Percentiles rank a stretch among this genome's conserved stretches.
Conservation (phyloP, 169 alveolate genomes). For the Babesia divergens region DNA sequence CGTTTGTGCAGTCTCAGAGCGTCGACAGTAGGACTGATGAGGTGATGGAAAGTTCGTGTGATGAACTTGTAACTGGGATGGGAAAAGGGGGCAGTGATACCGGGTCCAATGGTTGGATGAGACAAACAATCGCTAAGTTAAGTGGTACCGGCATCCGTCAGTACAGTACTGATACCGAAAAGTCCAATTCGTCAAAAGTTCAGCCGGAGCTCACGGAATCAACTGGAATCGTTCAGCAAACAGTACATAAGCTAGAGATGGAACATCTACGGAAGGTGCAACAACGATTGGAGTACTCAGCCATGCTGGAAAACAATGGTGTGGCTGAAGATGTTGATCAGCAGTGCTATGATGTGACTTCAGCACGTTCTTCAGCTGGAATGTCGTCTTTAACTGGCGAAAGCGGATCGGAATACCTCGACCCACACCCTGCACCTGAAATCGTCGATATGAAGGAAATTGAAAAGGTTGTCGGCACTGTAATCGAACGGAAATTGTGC, state of each 20-base stretch:
- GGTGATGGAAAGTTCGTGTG: conserved; percentile 8
- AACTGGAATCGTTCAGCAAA: background rate
- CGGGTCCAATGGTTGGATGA: conserved; percentile 23
- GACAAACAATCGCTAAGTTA: conserved; percentile 5
- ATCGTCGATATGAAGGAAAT: background rate
- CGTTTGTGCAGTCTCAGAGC: conserved; percentile 20
- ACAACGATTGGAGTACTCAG: too few relatives aligned
- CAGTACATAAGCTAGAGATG: background rate
- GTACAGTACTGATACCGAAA: background rate
- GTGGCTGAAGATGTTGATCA: background rate
- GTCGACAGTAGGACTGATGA: background rate
- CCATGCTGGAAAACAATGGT: background rate
- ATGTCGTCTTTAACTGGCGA: background rate
- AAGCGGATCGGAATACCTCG: background rate
- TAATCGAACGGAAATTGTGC: background rate
- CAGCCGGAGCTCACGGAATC: background rate
- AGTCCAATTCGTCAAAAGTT: background rate
- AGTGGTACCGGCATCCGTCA: background rate
- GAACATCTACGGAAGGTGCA: background rate
- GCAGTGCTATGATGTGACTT: background rate
- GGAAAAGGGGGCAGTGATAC: background rate
- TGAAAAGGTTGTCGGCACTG: background rate
- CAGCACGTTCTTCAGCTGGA: background rate
- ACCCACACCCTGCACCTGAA: background rate
- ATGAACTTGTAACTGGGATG: background rate